Conservation (phyloP, 139 green algal species). For the Marvania coccoides region DNA sequence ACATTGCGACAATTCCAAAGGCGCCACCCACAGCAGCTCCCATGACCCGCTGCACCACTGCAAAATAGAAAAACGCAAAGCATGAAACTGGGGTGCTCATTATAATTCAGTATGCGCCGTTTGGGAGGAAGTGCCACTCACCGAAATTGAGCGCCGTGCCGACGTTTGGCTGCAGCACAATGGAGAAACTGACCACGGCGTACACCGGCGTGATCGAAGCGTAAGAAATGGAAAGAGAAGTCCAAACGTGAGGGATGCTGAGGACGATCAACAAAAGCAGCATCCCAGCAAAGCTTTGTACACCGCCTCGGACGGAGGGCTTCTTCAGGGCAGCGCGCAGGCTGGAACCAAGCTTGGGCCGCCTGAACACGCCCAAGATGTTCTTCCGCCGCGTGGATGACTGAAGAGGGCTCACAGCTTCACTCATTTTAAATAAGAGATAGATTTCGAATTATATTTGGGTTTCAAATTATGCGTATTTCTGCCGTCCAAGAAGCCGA, state of each 20-base stretch:
- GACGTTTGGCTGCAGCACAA: constrained; percentile 22
- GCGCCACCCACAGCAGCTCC: constrained; percentile 6
- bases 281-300: no score
- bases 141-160: constrained; percentile 2
- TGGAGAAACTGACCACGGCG: constrained; percentile 9
- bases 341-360: no score
- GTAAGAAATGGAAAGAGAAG: not conserved
- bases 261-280: constrained; percentile 6
- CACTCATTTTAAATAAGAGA: no score
- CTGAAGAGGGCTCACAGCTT: no score
- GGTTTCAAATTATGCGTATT: no score
- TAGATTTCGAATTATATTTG: no score
- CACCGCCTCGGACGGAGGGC: no score
- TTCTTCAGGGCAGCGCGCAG: no score
- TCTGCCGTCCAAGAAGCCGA: no score
- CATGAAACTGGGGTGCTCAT: not conserved
- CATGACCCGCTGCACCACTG: constrained; percentile 9
- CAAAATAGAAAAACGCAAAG: constrained; percentile 11
- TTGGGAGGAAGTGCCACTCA: not conserved
- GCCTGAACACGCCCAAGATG: no score
- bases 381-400: no score
- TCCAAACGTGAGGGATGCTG: not conserved
- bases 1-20: constrained; percentile 4
- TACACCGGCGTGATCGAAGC: constrained; percentile 9
- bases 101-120: not conserved